Evolutionary conservation across 805 yeast genomes (phyloP).

Genomic region (Crinitomyces ghanaensis): DNA sequence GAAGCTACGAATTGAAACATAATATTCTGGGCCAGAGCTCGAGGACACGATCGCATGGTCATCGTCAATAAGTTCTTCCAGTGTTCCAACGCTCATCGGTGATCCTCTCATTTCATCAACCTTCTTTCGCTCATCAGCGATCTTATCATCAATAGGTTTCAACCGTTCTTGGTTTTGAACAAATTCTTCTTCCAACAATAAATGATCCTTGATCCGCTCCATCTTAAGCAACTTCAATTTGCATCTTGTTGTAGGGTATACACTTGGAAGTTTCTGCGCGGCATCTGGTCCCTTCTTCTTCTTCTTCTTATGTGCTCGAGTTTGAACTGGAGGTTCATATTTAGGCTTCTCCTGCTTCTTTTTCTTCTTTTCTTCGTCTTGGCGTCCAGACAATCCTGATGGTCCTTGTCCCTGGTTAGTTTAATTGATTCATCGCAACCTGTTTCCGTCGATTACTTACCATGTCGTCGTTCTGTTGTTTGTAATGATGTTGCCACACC

Average conservation of each 20-base stretch:
- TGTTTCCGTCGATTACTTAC: too few relatives aligned
- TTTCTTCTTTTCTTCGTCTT: constrained; percentile 23
- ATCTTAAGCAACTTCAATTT: constrained; percentile 79
- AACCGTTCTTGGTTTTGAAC: constrained; percentile 89
- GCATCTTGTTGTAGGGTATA: constrained; percentile 88
- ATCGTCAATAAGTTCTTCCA: constrained; percentile 95
- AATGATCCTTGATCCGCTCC: constrained; percentile 94
- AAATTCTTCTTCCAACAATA: constrained; percentile 88
- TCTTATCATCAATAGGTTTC: constrained; percentile 93
- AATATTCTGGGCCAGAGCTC: constrained; percentile 93
- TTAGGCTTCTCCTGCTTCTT: constrained; percentile 43
- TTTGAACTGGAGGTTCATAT: constrained; percentile 97
- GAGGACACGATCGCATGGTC: constrained; percentile 98
- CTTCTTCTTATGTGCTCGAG: constrained; percentile 80
- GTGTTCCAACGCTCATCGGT: constrained; percentile 92
- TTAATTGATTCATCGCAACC: too few relatives aligned
- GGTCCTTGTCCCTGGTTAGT: constrained; percentile 28
- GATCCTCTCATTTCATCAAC: constrained; percentile 93
- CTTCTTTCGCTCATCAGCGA: constrained; percentile 90
- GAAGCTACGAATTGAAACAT: constrained; percentile 89
- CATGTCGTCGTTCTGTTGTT: too few relatives aligned
- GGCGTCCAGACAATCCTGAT: constrained; percentile 23
- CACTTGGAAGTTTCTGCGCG: constrained; percentile 76
- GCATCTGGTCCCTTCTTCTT: constrained; percentile 85
- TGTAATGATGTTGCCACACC: too few relatives aligned